These are phyloP conservation scores for Ascochyta viciae-villosae DNA, from an alignment of 2,329 filamentous ascomycete species.

Conservation along the genomic window DNA sequence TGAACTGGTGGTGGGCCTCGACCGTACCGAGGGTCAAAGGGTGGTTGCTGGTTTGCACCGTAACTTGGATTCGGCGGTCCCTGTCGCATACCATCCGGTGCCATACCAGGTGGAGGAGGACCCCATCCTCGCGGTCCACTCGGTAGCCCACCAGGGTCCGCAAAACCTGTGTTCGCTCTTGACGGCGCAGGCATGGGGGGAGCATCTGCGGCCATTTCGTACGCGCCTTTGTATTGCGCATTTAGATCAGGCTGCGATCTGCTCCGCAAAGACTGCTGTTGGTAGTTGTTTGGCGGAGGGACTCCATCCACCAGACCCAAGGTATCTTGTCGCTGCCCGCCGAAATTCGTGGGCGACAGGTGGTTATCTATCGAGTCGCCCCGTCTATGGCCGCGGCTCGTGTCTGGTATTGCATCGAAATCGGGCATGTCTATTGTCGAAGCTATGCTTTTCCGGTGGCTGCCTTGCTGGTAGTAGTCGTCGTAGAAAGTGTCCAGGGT, in stretches of 20 bases:
- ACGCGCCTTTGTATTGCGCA: constrained; percentile 56
- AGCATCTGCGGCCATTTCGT: constrained; percentile 73
- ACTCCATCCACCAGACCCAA: constrained; percentile 7
- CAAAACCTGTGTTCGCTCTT: constrained; percentile 51
- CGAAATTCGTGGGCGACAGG: constrained; percentile 27
- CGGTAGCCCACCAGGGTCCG: constrained; percentile 32
- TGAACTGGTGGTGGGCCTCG: constrained; percentile 40
- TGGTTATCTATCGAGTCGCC: constrained; percentile 49
- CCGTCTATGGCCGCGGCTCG: constrained; percentile 39
- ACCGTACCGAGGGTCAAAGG: constrained; percentile 40
- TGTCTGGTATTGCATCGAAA: constrained; percentile 63
- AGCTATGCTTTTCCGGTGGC: constrained; percentile 48
- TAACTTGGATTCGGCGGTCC: constrained; percentile 12
- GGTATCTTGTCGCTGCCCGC: background rate
- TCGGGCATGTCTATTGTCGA: constrained; percentile 68
- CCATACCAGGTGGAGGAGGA: constrained; percentile 35
- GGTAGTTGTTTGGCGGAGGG: constrained; percentile 27
- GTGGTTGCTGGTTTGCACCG: constrained; percentile 27
- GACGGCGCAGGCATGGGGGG: constrained; percentile 60
- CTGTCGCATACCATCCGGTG: constrained; percentile 20
- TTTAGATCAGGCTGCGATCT: constrained; percentile 72
- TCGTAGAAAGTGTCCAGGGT: constrained; percentile 62
- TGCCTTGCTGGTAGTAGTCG: constrained; percentile 51
- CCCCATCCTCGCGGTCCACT: constrained; percentile 38
- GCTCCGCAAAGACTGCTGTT: constrained; percentile 60